Conservation (phyloP, 805 yeast genomes). For the Wickerhamiella domercqiae region DNA sequence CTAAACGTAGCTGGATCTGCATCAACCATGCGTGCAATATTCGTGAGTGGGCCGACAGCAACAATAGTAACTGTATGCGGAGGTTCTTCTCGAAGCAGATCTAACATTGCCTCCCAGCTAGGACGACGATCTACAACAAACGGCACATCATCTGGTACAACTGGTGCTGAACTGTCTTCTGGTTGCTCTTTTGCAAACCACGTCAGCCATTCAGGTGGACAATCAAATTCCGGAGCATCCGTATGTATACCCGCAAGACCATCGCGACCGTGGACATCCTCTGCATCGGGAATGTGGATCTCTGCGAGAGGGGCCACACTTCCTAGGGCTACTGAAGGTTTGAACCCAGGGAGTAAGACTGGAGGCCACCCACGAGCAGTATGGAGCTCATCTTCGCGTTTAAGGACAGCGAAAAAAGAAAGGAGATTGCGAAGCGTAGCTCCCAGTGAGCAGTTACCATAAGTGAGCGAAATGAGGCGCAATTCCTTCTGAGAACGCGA, state of each 20-base stretch:
- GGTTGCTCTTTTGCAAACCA: constrained; percentile 13
- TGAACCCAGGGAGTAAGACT: constrained; percentile 5
- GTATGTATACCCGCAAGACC: constrained; percentile 28
- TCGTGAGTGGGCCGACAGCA: constrained; percentile 29
- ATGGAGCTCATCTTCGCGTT: constrained; percentile 21
- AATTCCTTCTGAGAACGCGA: constrained; percentile 18
- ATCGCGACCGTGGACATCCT: constrained; percentile 28
- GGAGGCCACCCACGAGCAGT: constrained; percentile 11
- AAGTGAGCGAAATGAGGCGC: constrained; percentile 24
- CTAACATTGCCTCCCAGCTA: constrained; percentile 25
- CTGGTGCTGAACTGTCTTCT: too few species aligned
- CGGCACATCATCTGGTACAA: constrained; percentile 16
- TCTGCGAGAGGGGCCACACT: constrained; percentile 15
- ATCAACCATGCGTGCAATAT: constrained; percentile 28
- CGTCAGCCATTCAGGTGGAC: constrained; percentile 19
- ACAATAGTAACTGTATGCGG: constrained; percentile 25
- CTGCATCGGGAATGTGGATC: constrained; percentile 24
- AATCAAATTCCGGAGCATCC: constrained; percentile 24
- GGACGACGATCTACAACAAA: constrained; percentile 19
- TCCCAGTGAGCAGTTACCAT: constrained; percentile 26
- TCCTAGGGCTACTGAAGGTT: constrained; percentile 26
- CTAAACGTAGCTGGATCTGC: constrained; percentile 25
- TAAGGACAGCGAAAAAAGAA: constrained; percentile 24
- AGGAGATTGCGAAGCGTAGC: constrained; percentile 24
- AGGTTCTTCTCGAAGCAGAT: constrained; percentile 23